Evolutionary conservation across 345 rosid genomes (phyloP), one percentile per base, ranked within the genome.

Genomic region (Zanthoxylum bungeanum): DNA sequence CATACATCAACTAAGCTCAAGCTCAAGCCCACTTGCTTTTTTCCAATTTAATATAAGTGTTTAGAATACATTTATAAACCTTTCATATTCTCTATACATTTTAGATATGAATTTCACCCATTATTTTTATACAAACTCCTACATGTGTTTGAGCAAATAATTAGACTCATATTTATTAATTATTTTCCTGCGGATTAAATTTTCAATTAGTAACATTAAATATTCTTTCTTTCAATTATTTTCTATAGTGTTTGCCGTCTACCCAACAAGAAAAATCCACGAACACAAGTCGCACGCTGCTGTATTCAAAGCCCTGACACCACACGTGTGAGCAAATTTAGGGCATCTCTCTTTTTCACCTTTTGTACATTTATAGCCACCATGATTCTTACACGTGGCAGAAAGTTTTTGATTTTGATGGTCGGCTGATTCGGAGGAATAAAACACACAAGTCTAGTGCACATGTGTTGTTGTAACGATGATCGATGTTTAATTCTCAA

Each of bases 261-360:
- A 47, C 73, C 77, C 80, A 81, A 49, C 76, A 72, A 57, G 55
- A 53, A 69, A 73, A 74, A 63, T 56, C 71, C 73, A 69, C 71
- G 76, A 36, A 17, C 59, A 58, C 27, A 6, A 7, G 42, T 52
- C 76, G 64, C 46, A 76, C 61, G 40, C 66, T 50, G 76, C 24
- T 16, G 34, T 21, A 53, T 28, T 36, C 31, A 11, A 25, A 28
- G 60, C 46, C 61, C 57, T n/a, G 71, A 69, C 81, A 66, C 60
- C 66, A 24, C 80, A 67, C 57, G 66, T 72, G 80, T 60, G 75
- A 30, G 2, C 22, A 34, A 22, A n/a, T 4, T 9, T 1, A 10
- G 21, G 39, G 69, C 70, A 53, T 73, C 52, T 19, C 39, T 42
- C 21, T 33, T 33, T 53, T 30, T 52, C 16, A 25, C 2, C 22